A percentile compares a stretch with the other conserved stretches of the same genome.
Conservation (phyloP, 495 filamentous ascomycete species). For the Podospora pseudoanserina region DNA sequence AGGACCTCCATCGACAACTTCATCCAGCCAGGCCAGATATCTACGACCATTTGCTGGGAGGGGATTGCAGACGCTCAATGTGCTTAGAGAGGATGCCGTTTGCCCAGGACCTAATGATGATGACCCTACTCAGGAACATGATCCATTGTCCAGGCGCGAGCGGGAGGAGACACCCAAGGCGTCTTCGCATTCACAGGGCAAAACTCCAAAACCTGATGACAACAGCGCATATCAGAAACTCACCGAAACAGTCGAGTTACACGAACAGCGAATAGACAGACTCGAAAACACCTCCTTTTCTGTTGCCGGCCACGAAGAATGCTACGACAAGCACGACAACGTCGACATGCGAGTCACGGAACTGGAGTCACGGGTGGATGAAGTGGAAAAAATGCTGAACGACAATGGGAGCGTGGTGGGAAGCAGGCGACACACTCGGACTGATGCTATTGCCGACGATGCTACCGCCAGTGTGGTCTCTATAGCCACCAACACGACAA, state of each 20-base stretch:
- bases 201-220: slow-evolving; percentile 10
- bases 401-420: slow-evolving; percentile 41
- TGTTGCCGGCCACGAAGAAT: slow-evolving; percentile 52
- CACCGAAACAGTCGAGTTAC: slow-evolving; percentile 41
- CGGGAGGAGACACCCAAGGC: slow-evolving; percentile 17
- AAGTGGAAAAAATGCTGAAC: slow-evolving; percentile 56
- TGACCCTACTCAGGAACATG: slow-evolving; percentile 15
- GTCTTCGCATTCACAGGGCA: slow-evolving; percentile 13
- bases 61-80: slow-evolving; percentile 46
- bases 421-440: slow-evolving; percentile 28
- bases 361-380: slow-evolving; percentile 57
- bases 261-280: slow-evolving; percentile 55
- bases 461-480: slow-evolving; percentile 44
- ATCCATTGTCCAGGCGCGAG: slow-evolving; percentile 5
- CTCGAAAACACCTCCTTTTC: slow-evolving; percentile 61
- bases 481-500: slow-evolving; percentile 42
- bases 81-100: slow-evolving; percentile 31
- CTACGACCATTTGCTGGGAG: slow-evolving; percentile 48
- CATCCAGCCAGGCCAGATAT: slow-evolving; percentile 44
- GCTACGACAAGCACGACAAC: slow-evolving; percentile 56
- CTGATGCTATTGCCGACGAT: slow-evolving; percentile 31
- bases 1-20: slow-evolving; percentile 42
- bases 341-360: slow-evolving; percentile 57
- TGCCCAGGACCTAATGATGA: slow-evolving; percentile 24
- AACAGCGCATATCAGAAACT: slow-evolving; percentile 34